These are phyloP conservation scores for Diaporthe longicolla DNA, from an alignment of 2,329 filamentous ascomycete species.

Conservation along the genomic window DNA sequence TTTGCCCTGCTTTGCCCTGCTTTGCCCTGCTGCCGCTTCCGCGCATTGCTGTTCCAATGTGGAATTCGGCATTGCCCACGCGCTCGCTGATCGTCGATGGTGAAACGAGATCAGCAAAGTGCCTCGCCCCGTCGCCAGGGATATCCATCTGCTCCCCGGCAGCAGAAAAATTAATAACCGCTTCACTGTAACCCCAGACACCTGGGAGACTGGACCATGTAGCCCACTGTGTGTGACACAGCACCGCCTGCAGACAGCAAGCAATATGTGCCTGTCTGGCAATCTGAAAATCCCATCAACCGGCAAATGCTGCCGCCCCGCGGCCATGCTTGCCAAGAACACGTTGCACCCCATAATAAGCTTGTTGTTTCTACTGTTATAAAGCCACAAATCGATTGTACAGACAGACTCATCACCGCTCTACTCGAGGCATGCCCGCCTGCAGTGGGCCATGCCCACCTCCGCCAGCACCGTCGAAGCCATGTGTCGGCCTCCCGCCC, in stretches of 20 bases:
- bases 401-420: background rate
- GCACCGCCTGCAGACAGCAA: constrained; percentile 6
- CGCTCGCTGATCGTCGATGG: constrained; percentile 41
- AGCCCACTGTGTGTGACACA: constrained; percentile 17
- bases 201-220: background rate
- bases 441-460: constrained; percentile 3
- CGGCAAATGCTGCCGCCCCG: constrained; percentile 12
- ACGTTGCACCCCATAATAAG: constrained; percentile 5
- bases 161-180: constrained; percentile 29
- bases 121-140: constrained; percentile 33
- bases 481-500: constrained; percentile 12
- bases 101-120: constrained; percentile 43
- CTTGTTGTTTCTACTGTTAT: background rate
- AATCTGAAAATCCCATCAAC: constrained; percentile 9
- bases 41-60: constrained; percentile 28
- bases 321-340: constrained; percentile 17
- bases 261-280: constrained; percentile 5
- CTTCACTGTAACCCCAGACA: constrained; percentile 21
- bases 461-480: constrained; percentile 13
- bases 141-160: constrained; percentile 36
- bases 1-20: background rate
- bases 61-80: constrained; percentile 35
- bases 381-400: constrained; percentile 6
- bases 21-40: background rate
- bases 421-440: constrained; percentile 17